phyloP scores from a whole-genome alignment of 202 grass and related monocot genomes.

The Dendrocalamus latiflorus region DNA sequence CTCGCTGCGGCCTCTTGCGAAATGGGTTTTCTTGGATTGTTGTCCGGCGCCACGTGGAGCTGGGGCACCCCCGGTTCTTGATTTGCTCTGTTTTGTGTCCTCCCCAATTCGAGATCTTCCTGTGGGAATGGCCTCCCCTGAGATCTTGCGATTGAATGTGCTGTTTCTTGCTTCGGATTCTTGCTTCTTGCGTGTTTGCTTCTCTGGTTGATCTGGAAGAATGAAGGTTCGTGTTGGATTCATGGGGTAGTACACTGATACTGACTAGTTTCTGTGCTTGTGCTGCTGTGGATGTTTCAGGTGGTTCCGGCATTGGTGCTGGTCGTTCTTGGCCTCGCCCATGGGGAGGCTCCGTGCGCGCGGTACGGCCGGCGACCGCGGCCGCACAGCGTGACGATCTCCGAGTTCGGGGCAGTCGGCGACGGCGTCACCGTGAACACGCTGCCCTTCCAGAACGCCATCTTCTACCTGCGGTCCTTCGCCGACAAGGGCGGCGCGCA shows the following conservation, averaged over 20 bases:
- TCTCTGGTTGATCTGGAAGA: not conserved
- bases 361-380: conserved; percentile 1
- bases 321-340: not conserved
- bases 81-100: conserved; percentile 23
- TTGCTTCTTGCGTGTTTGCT: not conserved
- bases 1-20: not conserved
- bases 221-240: conserved; percentile 13
- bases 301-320: conserved; percentile 44
- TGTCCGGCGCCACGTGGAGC: not conserved
- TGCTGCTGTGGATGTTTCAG: conserved; percentile 39
- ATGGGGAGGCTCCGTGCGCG: conserved; percentile 3
- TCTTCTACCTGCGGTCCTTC: conserved; percentile 88
- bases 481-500: conserved; percentile 93
- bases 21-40: conserved; percentile 10
- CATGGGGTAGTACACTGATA: not conserved
- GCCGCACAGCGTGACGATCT: conserved; percentile 81
- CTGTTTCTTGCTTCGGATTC: conserved; percentile 4
- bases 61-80: not conserved
- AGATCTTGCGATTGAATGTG: conserved; percentile 18
- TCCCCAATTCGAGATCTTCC: conserved; percentile 20
- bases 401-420: conserved; percentile 85
- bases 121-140: not conserved
- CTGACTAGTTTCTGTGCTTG: not conserved
- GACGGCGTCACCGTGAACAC: conserved; percentile 80
- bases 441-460: conserved; percentile 84